Base-by-base conservation (phyloP, 495 filamentous ascomycete species). In the Neurospora hispaniola region DNA sequence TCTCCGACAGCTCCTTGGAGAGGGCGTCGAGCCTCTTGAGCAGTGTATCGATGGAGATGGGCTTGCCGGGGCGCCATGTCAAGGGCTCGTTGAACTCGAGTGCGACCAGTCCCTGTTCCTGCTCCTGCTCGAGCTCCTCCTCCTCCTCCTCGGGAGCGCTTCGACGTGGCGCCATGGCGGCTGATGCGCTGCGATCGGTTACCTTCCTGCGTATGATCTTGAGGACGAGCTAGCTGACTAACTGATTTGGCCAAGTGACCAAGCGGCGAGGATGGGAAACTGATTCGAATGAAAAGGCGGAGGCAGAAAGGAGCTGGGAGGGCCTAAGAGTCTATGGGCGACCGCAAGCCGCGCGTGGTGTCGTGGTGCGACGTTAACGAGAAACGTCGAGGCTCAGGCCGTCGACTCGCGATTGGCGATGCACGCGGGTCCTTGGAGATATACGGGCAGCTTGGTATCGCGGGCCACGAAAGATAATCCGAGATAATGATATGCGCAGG, bases 11-110 rank as follows among this genome's bases (percentile, higher is more conserved):
- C 84, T 99, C 96, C 73, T 92, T 91, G 71, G 89, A 89, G 31
- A 99, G 90, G 8, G 87, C 84, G 76, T 93, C 90, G 59, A 99
- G 87, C 23, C 95, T 89, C 77, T 89, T 86, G 73, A 97, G 85
- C 42, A 99, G 89, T 70, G 94, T 92, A 74, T 87, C 91, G 69
- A 94, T 90, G 46, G 91, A 85, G 77, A 99, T 97, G 71, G 92
- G 87, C 79, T 93, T 96, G 71, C 95, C 96, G 69, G 94, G 92
- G 77, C 92, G 92, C 93, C 96, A 98, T 82, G 94, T 91, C 46
- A 99, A 82, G 20, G 93, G 87, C 77, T 98, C 91, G 76, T 95
- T 89, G 87, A 98, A 98, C 75, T 88, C 80, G 31, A 94, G 86
- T 14, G 71, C 74, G 39, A 80, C 79, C 31, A 79, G 77, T 31